A percentile compares a stretch with the other conserved stretches of the same genome.
These are phyloP conservation scores for Mucor sp. DNA, from an alignment of 371 early-diverging fungal species.

Conservation along the genomic window DNA sequence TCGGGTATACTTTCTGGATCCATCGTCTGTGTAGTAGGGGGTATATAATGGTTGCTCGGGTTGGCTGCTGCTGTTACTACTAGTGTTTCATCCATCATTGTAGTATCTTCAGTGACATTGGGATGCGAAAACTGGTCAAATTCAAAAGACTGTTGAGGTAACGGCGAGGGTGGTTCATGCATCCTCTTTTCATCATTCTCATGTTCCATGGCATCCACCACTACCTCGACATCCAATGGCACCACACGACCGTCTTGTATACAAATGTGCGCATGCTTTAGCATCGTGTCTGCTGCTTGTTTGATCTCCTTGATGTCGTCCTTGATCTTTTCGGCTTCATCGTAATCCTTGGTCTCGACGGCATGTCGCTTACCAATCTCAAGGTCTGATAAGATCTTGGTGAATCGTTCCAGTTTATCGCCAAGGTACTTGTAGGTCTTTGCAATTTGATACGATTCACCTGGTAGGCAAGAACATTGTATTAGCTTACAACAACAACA, in stretches of 20 bases:
- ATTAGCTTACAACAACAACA: not conserved
- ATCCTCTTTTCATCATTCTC: not conserved
- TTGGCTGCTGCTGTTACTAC: not conserved
- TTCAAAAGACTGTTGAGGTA: not conserved
- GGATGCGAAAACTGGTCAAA: not conserved
- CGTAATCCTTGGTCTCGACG: conserved; percentile 73
- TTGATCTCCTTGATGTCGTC: conserved; percentile 33
- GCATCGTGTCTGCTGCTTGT: conserved; percentile 22
- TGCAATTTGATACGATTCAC: conserved; percentile 61
- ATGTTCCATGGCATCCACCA: not conserved
- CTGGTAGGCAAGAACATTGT: not conserved
- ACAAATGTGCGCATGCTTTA: conserved; percentile 22
- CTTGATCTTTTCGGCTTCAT: conserved; percentile 73
- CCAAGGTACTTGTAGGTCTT: conserved; percentile 51
- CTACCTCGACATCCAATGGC: not conserved
- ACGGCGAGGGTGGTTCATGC: not conserved
- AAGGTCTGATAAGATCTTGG: conserved; percentile 62
- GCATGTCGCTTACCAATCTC: conserved; percentile 63
- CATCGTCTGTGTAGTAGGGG: not conserved
- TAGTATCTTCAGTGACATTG: not conserved
- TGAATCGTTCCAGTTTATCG: conserved; percentile 36
- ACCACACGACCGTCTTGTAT: conserved; percentile 26
- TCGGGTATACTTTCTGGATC: conserved; percentile 50
- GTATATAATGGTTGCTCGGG: not conserved
- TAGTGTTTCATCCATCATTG: no score